Evolutionary conservation across 2,329 filamentous ascomycete species (phyloP), one percentile per base, ranked within the genome.

Genomic region (Plectosphaerella cucumerina): DNA sequence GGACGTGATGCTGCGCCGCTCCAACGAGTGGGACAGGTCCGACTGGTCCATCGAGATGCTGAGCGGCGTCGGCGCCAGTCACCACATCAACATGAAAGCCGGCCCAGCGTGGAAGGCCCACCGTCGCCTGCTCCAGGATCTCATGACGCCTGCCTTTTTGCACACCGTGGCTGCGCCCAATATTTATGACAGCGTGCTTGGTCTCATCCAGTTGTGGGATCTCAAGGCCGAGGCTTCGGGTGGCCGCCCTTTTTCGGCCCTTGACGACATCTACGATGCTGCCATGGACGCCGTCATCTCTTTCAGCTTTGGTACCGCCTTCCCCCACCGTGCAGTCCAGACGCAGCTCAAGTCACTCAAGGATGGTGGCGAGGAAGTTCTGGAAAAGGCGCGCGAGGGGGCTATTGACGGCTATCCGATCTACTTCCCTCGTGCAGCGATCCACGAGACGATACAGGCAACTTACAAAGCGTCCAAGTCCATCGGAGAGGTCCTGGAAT

Each of bases 101-200:
- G 62, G 66, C 21, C 49, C 58, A 1, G 58, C 57, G n/a, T 71
- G 62, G 58, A 65, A 63, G 55, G 48, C 57, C 5, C 62, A 68
- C 47, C 62, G 66, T 6, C 63, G 64, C 14, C 62, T 72, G 3
- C 57, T 71, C 44, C 65, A 66, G 43, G 64, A 73, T 50, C 55
- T 70, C 26, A 72, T 73, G 68, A 57, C 64, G 3, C 64, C 64
- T 1, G 57, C 54, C 0, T 73, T 72, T 47, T 55, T 72, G 11
- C 60, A 56, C 41, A 48, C 59, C 9, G 61, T 71, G 3, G 53
- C 53, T 5, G 69, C 62, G 0, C 69, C 69, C 0, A 58, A 63
- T 9, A 55, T 71, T 5, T 67, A 72, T 52, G 56, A 58, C 11
- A 57, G 58, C 11, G 58, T 63, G 8, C 45, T 52, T 31, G 59